Conservation (phyloP, 441 rosid genomes). For the Adansonia madagascariensis region DNA sequence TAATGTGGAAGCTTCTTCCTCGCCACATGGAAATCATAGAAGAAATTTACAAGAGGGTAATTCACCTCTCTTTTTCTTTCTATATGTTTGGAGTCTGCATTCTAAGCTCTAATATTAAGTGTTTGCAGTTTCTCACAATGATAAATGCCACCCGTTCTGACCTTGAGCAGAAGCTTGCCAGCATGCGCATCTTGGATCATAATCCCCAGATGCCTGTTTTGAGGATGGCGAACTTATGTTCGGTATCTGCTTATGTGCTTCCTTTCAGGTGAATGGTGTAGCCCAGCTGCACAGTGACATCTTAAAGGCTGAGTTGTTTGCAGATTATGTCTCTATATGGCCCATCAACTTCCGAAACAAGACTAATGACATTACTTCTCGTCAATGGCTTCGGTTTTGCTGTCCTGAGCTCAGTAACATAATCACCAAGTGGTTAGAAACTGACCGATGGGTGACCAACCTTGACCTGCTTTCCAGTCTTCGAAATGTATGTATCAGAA, state of each 20-base stretch:
- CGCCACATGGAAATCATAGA: slow-evolving; percentile 98
- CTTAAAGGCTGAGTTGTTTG: slow-evolving; percentile 81
- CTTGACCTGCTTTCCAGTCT: slow-evolving; percentile 91
- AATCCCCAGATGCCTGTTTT: slow-evolving; percentile 91
- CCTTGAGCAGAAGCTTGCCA: slow-evolving; percentile 79
- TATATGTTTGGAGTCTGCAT: slow-evolving; percentile 19
- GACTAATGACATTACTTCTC: slow-evolving; percentile 97
- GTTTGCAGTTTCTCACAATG: slow-evolving; percentile 72
- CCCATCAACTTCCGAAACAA: slow-evolving; percentile 94
- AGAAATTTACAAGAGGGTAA: slow-evolving; percentile 91
- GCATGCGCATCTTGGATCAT: slow-evolving; percentile 79
- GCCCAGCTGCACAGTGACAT: slow-evolving; percentile 98
- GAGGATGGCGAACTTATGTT: slow-evolving; percentile 97
- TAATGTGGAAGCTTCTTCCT: slow-evolving; percentile 97
- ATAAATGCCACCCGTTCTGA: slow-evolving; percentile 53
- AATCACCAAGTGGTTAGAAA: slow-evolving; percentile 89
- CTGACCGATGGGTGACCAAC: slow-evolving; percentile 86
- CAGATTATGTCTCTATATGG: slow-evolving; percentile 94
- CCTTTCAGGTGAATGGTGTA: slow-evolving; percentile 90
- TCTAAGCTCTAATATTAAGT: slow-evolving; percentile 18
- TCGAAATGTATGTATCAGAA: slow-evolving; percentile 57
- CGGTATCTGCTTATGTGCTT: slow-evolving; percentile 51
- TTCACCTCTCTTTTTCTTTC: slow-evolving; percentile 19
- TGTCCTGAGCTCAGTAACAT: slow-evolving; percentile 93
- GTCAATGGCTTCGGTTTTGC: slow-evolving; percentile 95